Base-by-base conservation (phyloP, 257 asterid species). In the Capsicum pubescens region DNA sequence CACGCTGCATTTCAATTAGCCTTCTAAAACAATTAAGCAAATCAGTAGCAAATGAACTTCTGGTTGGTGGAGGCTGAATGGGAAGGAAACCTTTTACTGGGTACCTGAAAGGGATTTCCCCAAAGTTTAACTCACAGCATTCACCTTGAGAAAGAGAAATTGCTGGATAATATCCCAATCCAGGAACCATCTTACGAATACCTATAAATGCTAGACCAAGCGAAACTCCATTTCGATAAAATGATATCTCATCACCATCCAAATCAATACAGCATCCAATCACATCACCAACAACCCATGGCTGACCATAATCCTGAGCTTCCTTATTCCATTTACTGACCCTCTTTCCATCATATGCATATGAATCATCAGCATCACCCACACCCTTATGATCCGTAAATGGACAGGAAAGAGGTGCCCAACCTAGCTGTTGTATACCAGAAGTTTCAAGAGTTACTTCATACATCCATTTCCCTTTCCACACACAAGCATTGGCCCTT, bases 391-490 rank as follows among this genome's bases (percentile, higher is more conserved):
- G 98, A 83, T 91, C 98, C 83, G 95, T 93, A 84, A 95, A 95
- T 71, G 97, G 98, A 84, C 97, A 93, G 74, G 91, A 95, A 89
- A 91, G 89, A 68, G 99, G 89, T 83, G 98, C 94, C 99, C 99
- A 95, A 82, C 99, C 99, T 83, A 95, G 85, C 93, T 94, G 99
- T 89, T 93, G 98, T 85, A 95, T 86, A 72, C 98, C 99, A 85
- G 91, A 90, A 84, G 99, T 94, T 90, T 95, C 99, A 57, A 95
- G 97, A 68, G 93, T 93, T 74, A 92, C 97, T 92, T 95, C 99
- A 86, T 94, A 95, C 99, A 95, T 95, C 99, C 99, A 95, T 87
- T 92, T 94, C 82, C 98, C 99, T 91, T 91, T 94, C 99, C 99
- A 94, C 60, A 94, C 97, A 89, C 98, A 95, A 32, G 95, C 87